Conservation (phyloP, 1,284 basidiomycete species). For the Ganoderma sinense region DNA sequence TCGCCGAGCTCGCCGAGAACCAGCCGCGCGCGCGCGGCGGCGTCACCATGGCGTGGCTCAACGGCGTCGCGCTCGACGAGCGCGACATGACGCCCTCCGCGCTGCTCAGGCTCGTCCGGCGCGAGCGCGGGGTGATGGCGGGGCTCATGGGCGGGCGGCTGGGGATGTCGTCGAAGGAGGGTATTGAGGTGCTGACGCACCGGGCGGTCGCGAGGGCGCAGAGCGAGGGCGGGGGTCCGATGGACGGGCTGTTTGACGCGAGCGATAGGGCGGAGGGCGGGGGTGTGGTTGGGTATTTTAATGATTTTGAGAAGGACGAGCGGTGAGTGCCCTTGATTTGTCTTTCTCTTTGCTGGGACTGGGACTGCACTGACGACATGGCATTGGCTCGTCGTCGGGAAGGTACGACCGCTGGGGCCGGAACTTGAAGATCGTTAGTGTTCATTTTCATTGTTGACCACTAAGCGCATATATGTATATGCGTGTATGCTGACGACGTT, state of each 20-base stretch:
- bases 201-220: slow-evolving; percentile 60
- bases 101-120: slow-evolving; percentile 74
- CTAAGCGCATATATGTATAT: background rate
- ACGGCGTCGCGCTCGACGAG: slow-evolving; percentile 71
- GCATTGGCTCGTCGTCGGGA: slow-evolving; percentile 54
- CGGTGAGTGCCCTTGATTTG: slow-evolving; percentile 47
- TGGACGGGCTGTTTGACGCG: slow-evolving; percentile 87
- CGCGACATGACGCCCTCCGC: slow-evolving; percentile 77
- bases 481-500: background rate
- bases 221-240: slow-evolving; percentile 55
- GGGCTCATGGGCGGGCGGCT: slow-evolving; percentile 67
- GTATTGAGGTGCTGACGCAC: slow-evolving; percentile 77
- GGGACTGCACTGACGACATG: slow-evolving; percentile 34
- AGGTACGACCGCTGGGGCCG: slow-evolving; percentile 66
- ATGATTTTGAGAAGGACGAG: slow-evolving; percentile 89
- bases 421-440: slow-evolving; percentile 56
- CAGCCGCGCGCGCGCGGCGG: slow-evolving; percentile 62
- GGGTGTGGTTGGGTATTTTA: slow-evolving; percentile 83
- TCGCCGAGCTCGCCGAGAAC: slow-evolving; percentile 66
- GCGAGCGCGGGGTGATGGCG: slow-evolving; percentile 74
- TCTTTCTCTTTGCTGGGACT: background rate
- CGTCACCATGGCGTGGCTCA: slow-evolving; percentile 75
- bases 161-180: slow-evolving; percentile 70
- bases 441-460: no score
- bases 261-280: slow-evolving; percentile 87